These are phyloP conservation scores for Yamadazyma sp. DNA, from an alignment of 805 yeast species.

Conservation along the genomic window DNA sequence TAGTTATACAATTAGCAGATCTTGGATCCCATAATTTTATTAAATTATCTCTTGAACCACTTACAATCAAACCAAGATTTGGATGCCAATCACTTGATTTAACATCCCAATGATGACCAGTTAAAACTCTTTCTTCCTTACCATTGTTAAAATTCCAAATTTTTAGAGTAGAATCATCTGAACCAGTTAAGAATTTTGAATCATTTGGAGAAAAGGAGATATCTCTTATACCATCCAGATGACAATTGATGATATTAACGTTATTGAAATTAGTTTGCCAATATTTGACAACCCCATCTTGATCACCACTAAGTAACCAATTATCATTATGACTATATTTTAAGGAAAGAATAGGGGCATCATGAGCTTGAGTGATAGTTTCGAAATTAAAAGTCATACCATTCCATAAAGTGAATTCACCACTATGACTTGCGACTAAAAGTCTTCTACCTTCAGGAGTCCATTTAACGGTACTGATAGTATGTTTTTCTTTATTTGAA, in stretches of 20 bases:
- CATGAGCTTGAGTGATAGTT: slow-evolving; percentile 98
- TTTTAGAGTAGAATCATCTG: slow-evolving; percentile 87
- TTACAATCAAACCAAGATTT: slow-evolving; percentile 74
- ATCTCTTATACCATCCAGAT: slow-evolving; percentile 80
- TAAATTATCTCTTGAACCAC: slow-evolving; percentile 94
- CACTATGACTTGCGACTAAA: slow-evolving; percentile 85
- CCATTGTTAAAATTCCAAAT: slow-evolving; percentile 95
- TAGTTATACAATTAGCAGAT: slow-evolving; percentile 65
- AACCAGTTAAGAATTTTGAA: slow-evolving; percentile 86
- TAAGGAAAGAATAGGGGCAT: slow-evolving; percentile 75
- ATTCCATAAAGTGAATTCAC: slow-evolving; percentile 96
- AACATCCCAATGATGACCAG: slow-evolving; percentile 99
- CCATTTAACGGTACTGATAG: slow-evolving; percentile 88
- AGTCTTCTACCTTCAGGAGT: slow-evolving; percentile 94
- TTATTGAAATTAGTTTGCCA: slow-evolving; percentile 99
- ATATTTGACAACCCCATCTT: slow-evolving; percentile 84
- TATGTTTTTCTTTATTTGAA: slow-evolving; percentile 87
- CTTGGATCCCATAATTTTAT: slow-evolving; percentile 97
- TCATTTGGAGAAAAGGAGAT: slow-evolving; percentile 89
- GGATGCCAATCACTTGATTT: slow-evolving; percentile 98
- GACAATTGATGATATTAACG: slow-evolving; percentile 75
- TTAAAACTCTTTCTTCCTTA: slow-evolving; percentile 69
- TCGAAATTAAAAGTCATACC: slow-evolving; percentile 94
- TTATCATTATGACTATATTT: slow-evolving; percentile 87
- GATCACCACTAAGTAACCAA: slow-evolving; percentile 93